Percentiles rank a stretch among this genome's conserved stretches.
These are phyloP conservation scores for Trypanosoma congolense DNA, from an alignment of 208 protist genomes.

Conservation along the genomic window DNA sequence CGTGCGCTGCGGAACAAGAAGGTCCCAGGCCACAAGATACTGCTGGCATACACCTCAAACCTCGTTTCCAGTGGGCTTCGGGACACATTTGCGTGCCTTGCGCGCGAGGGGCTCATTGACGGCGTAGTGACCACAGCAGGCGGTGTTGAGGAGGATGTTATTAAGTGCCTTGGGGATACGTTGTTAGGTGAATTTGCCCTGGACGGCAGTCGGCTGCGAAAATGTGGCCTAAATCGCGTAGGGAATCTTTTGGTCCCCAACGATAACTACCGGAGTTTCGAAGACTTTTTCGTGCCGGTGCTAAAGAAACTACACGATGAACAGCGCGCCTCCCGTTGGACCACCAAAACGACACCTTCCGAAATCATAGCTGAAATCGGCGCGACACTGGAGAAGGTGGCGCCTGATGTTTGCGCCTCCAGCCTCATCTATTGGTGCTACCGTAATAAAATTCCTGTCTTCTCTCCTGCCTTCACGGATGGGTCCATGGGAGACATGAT, in stretches of 20 bases:
- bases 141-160: slow-evolving; percentile 99
- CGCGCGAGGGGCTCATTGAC: slow-evolving; percentile 94
- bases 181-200: slow-evolving; percentile 94
- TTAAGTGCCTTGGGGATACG: slow-evolving; percentile 98
- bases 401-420: slow-evolving; percentile 88
- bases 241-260: slow-evolving; percentile 99
- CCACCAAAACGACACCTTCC: slow-evolving; percentile 89
- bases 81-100: slow-evolving; percentile 97
- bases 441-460: slow-evolving; percentile 98
- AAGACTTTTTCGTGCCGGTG: slow-evolving; percentile 99
- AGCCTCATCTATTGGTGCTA: slow-evolving; percentile 98
- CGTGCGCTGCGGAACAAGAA: slow-evolving; percentile 42
- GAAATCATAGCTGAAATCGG: slow-evolving; percentile 96
- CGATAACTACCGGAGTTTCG: slow-evolving; percentile 99
- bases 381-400: slow-evolving; percentile 58
- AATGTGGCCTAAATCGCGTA: slow-evolving; percentile 96
- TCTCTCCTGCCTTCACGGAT: slow-evolving; percentile 98
- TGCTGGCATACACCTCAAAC: slow-evolving; percentile 99
- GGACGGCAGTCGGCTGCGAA: slow-evolving; percentile 85
- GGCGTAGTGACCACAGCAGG: slow-evolving; percentile 98
- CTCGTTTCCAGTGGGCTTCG: slow-evolving; percentile 98
- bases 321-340: slow-evolving; percentile 77
- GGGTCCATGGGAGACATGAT: slow-evolving; percentile 99
- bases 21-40: slow-evolving; percentile 77
- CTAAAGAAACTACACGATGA: slow-evolving; percentile 90